Percentiles rank a stretch among this genome's conserved stretches.
These are phyloP conservation scores for Penicillium cataractarum DNA, from an alignment of 495 filamentous ascomycete genomes.

Conservation along the genomic window DNA sequence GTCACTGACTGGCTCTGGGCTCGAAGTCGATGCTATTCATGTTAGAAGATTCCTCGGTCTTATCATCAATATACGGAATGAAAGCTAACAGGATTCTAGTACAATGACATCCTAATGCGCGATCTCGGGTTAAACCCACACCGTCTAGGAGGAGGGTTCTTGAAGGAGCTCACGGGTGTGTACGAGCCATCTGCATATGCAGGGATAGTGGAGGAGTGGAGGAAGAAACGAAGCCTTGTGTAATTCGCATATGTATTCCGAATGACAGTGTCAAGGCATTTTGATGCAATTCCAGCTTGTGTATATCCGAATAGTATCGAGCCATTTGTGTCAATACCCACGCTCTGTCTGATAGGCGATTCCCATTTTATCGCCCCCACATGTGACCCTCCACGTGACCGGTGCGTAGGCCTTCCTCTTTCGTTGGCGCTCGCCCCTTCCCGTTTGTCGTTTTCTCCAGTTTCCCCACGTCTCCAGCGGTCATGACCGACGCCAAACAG, in stretches of 20 bases:
- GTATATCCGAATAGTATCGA: too few relatives aligned
- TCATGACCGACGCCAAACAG: conserved; percentile 22
- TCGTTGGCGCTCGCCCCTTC: conserved; percentile 4
- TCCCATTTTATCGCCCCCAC: neutral
- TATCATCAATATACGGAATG: too few relatives aligned
- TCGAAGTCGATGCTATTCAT: conserved; percentile 36
- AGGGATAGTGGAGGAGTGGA: conserved; percentile 38
- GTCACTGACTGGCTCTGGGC: conserved; percentile 28
- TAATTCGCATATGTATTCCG: neutral
- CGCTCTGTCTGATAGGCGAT: too few relatives aligned
- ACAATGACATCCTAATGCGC: conserved; percentile 36
- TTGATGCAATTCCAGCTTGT: neutral
- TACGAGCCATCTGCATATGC: conserved; percentile 35
- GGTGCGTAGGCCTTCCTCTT: conserved; percentile 30
- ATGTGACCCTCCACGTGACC: conserved; percentile 16
- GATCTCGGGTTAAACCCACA: conserved; percentile 38
- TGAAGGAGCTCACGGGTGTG: conserved; percentile 31
- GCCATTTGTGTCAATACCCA: neutral
- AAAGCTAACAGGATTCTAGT: conserved; percentile 18
- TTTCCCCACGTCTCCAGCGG: neutral
- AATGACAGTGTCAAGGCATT: neutral
- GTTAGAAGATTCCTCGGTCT: conserved; percentile 18
- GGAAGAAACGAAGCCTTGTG: conserved; percentile 9
- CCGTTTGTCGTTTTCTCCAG: neutral
- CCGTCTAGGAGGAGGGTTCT: conserved; percentile 28